Conservation (phyloP, 257 asterid species). For the Rauvolfia tetraphylla region DNA sequence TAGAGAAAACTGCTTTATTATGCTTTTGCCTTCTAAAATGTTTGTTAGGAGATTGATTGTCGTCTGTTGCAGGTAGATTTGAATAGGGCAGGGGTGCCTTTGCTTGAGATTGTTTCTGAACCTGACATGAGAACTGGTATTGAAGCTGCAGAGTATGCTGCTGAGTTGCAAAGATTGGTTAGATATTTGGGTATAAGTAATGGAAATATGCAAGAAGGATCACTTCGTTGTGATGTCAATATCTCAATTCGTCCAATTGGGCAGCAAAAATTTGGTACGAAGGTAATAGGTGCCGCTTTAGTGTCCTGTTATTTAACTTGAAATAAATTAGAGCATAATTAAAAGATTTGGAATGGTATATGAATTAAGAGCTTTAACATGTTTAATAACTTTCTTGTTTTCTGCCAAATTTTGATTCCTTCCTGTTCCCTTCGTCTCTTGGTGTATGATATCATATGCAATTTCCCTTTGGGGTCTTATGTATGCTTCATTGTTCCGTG, state of each 20-base stretch:
- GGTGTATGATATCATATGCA: not conserved
- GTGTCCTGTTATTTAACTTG: not conserved
- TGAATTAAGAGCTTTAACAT: not conserved
- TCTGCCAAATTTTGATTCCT: conserved; percentile 1
- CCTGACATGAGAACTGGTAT: conserved; percentile 98
- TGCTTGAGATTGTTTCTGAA: conserved; percentile 96
- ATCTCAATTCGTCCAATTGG: conserved; percentile 89
- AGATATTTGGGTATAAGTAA: conserved; percentile 92
- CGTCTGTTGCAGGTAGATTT: conserved; percentile 68
- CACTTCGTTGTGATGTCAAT: conserved; percentile 97
- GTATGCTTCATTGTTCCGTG: not conserved
- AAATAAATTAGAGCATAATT: not conserved
- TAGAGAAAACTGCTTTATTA: not conserved
- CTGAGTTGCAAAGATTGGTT: conserved; percentile 91
- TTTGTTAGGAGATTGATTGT: not conserved
- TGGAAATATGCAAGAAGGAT: conserved; percentile 98
- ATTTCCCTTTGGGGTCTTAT: not conserved
- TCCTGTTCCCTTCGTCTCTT: conserved; percentile 3
- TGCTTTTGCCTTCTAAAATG: not conserved
- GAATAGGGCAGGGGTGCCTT: conserved; percentile 98
- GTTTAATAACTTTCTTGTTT: not conserved
- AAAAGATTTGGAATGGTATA: not conserved
- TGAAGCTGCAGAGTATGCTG: conserved; percentile 97
- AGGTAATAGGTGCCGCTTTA: conserved; percentile 40
- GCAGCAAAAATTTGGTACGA: conserved; percentile 84